Percentiles rank a stretch among this genome's conserved stretches.
phyloP scores from a whole-genome alignment of 2,329 filamentous ascomycete species.

The Trichoderma koningii region DNA sequence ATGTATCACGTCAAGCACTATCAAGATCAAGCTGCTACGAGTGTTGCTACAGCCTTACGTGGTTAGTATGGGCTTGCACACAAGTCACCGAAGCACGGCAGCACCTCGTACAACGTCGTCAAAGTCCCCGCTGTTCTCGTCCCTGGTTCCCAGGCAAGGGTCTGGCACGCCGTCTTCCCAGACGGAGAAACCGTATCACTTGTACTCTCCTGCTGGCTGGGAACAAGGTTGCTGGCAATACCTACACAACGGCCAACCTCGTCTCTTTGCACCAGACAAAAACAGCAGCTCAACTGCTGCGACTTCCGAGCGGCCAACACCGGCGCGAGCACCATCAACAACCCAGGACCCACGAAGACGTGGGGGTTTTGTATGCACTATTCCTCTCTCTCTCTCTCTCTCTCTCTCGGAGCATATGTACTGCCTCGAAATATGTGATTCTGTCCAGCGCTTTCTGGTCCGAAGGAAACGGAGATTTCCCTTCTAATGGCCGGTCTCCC shows the following conservation, averaged over 20 bases:
- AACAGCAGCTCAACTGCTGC: not conserved
- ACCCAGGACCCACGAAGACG: constrained; percentile 17
- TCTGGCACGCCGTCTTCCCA: constrained; percentile 6
- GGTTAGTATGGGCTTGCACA: no score
- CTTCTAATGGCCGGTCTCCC: not conserved
- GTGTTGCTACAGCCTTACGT: no score
- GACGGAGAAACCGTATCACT: constrained; percentile 19
- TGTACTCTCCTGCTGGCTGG: not conserved
- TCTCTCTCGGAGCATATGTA: constrained; percentile 1
- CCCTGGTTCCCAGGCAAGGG: constrained; percentile 14
- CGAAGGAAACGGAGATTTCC: not conserved
- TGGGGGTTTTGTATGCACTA: constrained; percentile 24
- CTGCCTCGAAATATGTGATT: not conserved
- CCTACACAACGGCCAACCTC: constrained; percentile 15
- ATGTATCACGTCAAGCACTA: no score
- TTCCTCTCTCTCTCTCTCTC: no score
- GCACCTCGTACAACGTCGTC: not conserved
- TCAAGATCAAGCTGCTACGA: no score
- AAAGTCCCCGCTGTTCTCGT: constrained; percentile 7
- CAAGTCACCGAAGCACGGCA: not conserved
- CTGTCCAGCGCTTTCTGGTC: not conserved
- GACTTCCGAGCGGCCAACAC: constrained; percentile 21
- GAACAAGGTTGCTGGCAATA: constrained; percentile 8
- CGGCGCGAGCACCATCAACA: not conserved
- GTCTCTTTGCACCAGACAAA: constrained; percentile 1